Evolutionary conservation across 2,329 filamentous ascomycete genomes (phyloP).

Genomic region (Ophiosphaerella narmari): DNA sequence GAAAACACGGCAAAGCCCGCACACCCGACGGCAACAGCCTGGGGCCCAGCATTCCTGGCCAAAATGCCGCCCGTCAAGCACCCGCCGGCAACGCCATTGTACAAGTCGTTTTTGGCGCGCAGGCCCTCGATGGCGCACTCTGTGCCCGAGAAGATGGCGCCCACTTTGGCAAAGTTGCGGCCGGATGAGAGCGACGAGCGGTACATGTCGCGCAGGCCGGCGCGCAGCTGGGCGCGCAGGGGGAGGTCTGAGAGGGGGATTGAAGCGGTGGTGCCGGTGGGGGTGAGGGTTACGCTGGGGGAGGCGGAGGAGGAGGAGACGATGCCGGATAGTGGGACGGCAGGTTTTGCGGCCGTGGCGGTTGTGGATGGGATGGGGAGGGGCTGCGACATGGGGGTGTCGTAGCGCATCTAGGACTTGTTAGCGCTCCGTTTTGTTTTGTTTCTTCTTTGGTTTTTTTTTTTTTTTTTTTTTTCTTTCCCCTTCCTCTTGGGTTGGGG

Average conservation of each 20-base stretch:
- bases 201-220: constrained; percentile 96
- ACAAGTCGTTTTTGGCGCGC: constrained; percentile 90
- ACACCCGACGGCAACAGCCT: constrained; percentile 85
- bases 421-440: no score
- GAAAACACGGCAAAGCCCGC: constrained; percentile 92
- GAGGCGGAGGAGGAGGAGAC: constrained; percentile 66
- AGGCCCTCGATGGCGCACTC: constrained; percentile 94
- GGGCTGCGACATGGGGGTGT: constrained; percentile 74
- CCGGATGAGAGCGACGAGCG: constrained; percentile 78
- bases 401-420: constrained; percentile 84
- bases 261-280: constrained; percentile 44
- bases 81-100: constrained; percentile 84
- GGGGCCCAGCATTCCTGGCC: constrained; percentile 83
- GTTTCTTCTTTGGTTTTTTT: no score
- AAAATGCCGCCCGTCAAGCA: constrained; percentile 90
- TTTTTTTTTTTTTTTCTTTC: no score
- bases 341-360: constrained; percentile 47
- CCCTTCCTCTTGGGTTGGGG: background rate
- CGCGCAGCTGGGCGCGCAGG: constrained; percentile 77
- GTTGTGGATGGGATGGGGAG: constrained; percentile 50
- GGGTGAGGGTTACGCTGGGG: constrained; percentile 66
- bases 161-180: constrained; percentile 92
- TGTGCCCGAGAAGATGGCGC: constrained; percentile 86
- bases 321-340: constrained; percentile 55
- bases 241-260: constrained; percentile 67